Base-by-base conservation (phyloP, 176 grass and related monocot genomes). In the Chrysopogon serrulatus region DNA sequence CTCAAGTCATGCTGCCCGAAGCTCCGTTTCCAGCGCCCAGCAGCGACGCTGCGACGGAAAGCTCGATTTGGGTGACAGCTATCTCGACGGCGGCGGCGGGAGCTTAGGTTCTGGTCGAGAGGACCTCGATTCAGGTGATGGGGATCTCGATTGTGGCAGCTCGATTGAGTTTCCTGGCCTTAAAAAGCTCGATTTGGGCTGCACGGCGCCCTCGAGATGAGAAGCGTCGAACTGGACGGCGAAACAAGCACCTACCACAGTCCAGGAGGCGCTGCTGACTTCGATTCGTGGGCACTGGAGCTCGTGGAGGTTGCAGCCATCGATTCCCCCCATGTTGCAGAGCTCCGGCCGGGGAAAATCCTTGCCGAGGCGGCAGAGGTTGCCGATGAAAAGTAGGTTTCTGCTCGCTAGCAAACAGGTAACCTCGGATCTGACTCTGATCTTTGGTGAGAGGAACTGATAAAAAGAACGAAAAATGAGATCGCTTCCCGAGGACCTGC, bases 351-450 rank as follows among this genome's bases (percentile, higher is more conserved):
- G n/a, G 10, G 56, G 10, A 60, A 60, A 60, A 60, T 60, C 56
- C n/a, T 13, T 60, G 56, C n/a, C 10, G 10, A 12, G n/a, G 56
- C 56, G n/a, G n/a, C 53, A 1, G 23, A 57, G 53, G 24, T 57
- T 57, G 9, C 21, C 23, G 53, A 3, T 11, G 53, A 57, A 57
- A 57, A 8, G 2, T 24, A 57, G 9, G 21, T 57, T 57, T 56
- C 0, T 57, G 53, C 53, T 57, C 53, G 53, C 8, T 24, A n/a
- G 53, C 53, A 57, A 57, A 57, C 56, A n/a, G 56, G 56, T 13
- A 2, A 10, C 56, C 56, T 60, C 56, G 60, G 76, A 79, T 79
- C 76, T 79, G 76, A 44, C 33, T 65, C 49, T 62, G 75, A 63
- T 31, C n/a, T 78, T 77, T 21, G 34, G n/a, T 34, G 37, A 5